Base-by-base conservation (phyloP, 371 early-diverging fungal species). In the Mucor velutinosus region DNA sequence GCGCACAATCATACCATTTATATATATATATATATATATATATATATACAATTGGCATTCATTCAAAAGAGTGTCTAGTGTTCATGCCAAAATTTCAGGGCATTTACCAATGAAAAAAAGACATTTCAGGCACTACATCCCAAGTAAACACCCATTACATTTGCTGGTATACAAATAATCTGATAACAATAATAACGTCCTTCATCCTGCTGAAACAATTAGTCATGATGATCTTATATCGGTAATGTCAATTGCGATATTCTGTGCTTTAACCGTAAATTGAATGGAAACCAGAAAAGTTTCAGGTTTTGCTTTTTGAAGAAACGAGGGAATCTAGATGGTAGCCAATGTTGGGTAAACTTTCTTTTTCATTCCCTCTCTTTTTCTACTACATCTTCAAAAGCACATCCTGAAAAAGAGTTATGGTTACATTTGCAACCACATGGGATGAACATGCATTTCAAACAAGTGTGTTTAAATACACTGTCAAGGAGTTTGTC, bases 391-490 rank as follows among this genome's bases (percentile, higher is more conserved):
- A 15, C 11, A 39, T 12, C 10, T 39, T 19, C n/a, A 43, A 30
- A 30, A 30, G 30, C 5, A 43, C n/a, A 15, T 35, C 4, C 35
- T 10, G 41, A 1, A 43, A 45, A 45, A 17, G 6, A 19, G n/a
- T n/a, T n/a, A 45, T 45, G 45, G 45, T 19, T 19, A 17, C 19
- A 19, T 45, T n/a, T n/a, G 5, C 45, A 45, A 19, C 4, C 0
- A 45, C 19, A 11, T 53, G 53, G 53, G 27, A 27, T 27, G 35
- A 35, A 25, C 15, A 59, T 12, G 37, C 37, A 23, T 59, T 39
- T 59, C 43, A 59, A 35, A 59, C 60, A 25, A 41, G 60, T 59
- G 41, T 59, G 19, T 59, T 59, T 25, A 59, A 59, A 14, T 39
- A 59, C 39, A 25, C 32, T 12, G 11, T 21, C 14, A 15, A 59